A percentile compares a stretch with the other conserved stretches of the same genome.
Evolutionary conservation across 495 filamentous ascomycete species (phyloP).

Genomic region (Daldinia childiae): DNA sequence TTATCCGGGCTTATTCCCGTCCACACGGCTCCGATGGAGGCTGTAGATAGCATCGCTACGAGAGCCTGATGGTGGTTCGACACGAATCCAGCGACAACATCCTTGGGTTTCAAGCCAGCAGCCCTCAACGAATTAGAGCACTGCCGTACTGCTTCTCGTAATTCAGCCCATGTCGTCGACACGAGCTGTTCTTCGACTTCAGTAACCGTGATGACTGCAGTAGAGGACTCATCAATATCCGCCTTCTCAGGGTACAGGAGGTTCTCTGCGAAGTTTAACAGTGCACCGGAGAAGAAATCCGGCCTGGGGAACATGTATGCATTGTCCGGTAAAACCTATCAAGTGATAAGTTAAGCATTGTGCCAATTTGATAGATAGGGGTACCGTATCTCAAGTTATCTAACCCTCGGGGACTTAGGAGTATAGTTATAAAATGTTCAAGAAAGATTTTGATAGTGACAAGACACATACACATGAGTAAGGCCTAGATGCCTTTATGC

Average conservation of each 20-base stretch:
- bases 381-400: background rate
- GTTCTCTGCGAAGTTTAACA: conserved; percentile 92
- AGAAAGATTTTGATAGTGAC: conserved; percentile 8
- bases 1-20: conserved; percentile 87
- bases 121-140: conserved; percentile 76
- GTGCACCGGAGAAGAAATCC: conserved; percentile 79
- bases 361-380: background rate
- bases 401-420: background rate
- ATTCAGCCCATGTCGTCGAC: conserved; percentile 78
- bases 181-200: conserved; percentile 70
- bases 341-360: conserved; percentile 15
- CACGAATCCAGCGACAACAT: conserved; percentile 82
- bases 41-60: conserved; percentile 84
- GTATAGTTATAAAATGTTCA: background rate
- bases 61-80: conserved; percentile 87
- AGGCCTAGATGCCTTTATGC: conserved; percentile 71
- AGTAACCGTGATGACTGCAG: conserved; percentile 78
- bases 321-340: conserved; percentile 72
- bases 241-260: conserved; percentile 75
- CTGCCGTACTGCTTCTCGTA: conserved; percentile 77
- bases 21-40: conserved; percentile 88
- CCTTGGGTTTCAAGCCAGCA: conserved; percentile 71
- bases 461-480: conserved; percentile 65
- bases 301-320: conserved; percentile 85
- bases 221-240: conserved; percentile 61